phyloP scores from a whole-genome alignment of 306 rosid genomes.

The Macrotyloma uniflorum region DNA sequence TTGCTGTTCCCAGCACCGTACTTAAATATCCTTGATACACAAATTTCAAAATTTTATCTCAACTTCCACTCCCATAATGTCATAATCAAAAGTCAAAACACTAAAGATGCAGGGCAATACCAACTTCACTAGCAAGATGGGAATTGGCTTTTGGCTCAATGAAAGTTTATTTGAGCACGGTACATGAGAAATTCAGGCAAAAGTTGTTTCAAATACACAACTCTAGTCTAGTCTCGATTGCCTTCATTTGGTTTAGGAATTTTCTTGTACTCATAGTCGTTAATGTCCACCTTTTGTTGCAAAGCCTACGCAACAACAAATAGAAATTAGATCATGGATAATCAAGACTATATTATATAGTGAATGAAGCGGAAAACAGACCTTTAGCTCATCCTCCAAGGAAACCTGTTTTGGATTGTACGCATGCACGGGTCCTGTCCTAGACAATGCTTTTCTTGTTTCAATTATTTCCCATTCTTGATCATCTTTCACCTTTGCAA shows the following conservation, averaged over 20 bases:
- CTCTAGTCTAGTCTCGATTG: conserved; percentile 42
- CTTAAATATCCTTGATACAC: conserved; percentile 19
- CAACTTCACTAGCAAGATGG: conserved; percentile 27
- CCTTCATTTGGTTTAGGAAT: conserved; percentile 71
- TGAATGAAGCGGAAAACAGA: conserved; percentile 30
- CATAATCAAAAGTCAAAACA: conserved; percentile 29
- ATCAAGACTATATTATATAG: not conserved
- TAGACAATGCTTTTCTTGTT: conserved; percentile 73
- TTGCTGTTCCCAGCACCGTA: conserved; percentile 17
- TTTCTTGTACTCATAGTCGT: conserved; percentile 68
- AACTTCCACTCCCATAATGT: conserved; percentile 28
- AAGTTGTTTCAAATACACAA: conserved; percentile 7
- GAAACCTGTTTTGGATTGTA: conserved; percentile 75
- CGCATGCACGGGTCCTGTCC: conserved; percentile 74
- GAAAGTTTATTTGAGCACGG: not conserved
- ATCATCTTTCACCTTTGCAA: conserved; percentile 87
- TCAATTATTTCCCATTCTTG: conserved; percentile 88
- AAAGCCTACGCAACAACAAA: conserved; percentile 52
- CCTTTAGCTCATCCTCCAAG: conserved; percentile 79
- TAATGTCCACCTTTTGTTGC: conserved; percentile 77
- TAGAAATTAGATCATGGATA: conserved; percentile 29
- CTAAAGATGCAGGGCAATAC: conserved; percentile 4
- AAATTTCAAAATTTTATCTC: conserved; percentile 25
- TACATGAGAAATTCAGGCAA: conserved; percentile 5
- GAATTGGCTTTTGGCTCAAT: conserved; percentile 15